These are phyloP conservation scores for Arachnomyces sp. DNA, from an alignment of 2,329 filamentous ascomycete species.

Conservation along the genomic window DNA sequence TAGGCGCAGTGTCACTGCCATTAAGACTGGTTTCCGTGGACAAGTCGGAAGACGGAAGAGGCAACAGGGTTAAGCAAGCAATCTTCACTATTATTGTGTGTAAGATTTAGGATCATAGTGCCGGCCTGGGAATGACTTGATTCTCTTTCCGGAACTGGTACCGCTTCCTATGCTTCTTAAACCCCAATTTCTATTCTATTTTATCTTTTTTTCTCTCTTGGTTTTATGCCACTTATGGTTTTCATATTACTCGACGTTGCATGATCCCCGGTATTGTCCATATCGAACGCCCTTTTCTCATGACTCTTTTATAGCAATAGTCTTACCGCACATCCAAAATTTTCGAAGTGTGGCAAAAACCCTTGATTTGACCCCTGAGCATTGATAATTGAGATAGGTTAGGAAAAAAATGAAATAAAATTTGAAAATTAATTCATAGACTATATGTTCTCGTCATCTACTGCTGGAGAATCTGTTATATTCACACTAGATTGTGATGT, in stretches of 20 bases:
- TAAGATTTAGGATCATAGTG: conserved; percentile 5
- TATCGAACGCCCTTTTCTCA: neutral
- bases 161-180: too few species aligned
- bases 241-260: neutral
- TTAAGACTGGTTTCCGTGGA: conserved; percentile 99
- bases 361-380: too few species aligned
- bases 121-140: neutral
- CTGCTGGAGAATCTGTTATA: too few species aligned
- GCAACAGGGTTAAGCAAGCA: conserved; percentile 65
- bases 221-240: neutral
- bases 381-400: neutral
- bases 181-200: neutral
- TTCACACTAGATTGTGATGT: too few species aligned
- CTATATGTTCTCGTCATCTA: conserved; percentile 8
- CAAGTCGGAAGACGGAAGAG: conserved; percentile 98
- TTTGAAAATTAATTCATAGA: neutral
- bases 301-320: too few species aligned
- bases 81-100: conserved; percentile 4
- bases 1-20: conserved; percentile 84
- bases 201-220: conserved; percentile 2
- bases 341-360: conserved; percentile 1
- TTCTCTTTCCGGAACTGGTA: conserved; percentile 5
- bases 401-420: conserved; percentile 1
- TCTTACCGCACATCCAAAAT: neutral
- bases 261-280: conserved; percentile 1